These are phyloP conservation scores for Brassica balearica DNA, from an alignment of 441 rosid genomes.

Conservation along the genomic window DNA sequence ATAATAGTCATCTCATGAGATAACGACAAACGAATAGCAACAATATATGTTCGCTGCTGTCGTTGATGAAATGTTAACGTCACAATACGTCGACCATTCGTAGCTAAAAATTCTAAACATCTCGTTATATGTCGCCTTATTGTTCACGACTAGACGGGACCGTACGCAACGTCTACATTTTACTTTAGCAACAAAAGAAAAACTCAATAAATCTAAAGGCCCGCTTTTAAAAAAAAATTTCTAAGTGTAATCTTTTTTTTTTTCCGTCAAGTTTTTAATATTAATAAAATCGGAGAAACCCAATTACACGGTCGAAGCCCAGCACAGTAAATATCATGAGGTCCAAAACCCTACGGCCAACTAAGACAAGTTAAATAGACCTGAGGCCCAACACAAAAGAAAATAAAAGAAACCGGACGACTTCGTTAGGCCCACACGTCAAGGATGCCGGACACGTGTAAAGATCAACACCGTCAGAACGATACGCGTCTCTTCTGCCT, in stretches of 20 bases:
- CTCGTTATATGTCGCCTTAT: neutral
- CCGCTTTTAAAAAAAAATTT: neutral
- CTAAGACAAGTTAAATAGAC: neutral
- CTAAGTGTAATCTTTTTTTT: neutral
- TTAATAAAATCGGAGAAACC: too few relatives aligned
- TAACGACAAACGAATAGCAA: constrained; percentile 19
- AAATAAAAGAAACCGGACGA: neutral
- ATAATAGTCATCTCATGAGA: neutral
- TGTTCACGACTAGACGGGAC: neutral
- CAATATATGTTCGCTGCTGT: constrained; percentile 22
- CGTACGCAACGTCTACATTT: neutral
- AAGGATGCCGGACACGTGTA: neutral
- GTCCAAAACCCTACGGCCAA: too few relatives aligned
- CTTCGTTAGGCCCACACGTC: neutral
- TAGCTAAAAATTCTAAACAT: neutral
- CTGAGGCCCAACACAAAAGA: neutral
- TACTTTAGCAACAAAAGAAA: neutral
- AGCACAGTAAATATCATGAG: too few relatives aligned
- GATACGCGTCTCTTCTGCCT: neutral
- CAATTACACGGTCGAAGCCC: too few relatives aligned
- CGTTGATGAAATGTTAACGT: constrained; percentile 15
- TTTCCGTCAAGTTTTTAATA: too few relatives aligned
- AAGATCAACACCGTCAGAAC: neutral
- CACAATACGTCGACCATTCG: neutral
- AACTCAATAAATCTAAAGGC: neutral